Evolutionary conservation across 306 rosid genomes (phyloP).

Genomic region (Cotoneaster glaucophyllus): DNA sequence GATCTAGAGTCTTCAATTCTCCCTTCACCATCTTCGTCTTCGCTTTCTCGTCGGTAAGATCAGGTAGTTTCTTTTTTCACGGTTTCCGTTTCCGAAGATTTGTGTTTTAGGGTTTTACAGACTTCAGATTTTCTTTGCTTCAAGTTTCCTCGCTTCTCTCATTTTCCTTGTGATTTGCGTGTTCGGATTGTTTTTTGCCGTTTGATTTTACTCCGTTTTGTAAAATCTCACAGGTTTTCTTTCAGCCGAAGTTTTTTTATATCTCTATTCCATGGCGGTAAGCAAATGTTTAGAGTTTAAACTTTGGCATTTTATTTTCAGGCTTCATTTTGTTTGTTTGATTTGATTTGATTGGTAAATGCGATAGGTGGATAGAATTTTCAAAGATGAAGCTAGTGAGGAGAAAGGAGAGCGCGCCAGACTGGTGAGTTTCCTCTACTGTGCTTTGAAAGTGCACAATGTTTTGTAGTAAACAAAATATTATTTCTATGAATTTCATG

Average conservation of each 20-base stretch:
- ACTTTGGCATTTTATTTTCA: neutral
- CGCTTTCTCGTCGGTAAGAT: neutral
- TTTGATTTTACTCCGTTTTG: neutral
- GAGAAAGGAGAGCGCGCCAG: conserved; percentile 97
- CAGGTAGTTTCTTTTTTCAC: conserved; percentile 13
- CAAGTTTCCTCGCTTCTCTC: neutral
- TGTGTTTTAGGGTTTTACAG: conserved; percentile 18
- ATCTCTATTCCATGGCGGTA: conserved; percentile 49
- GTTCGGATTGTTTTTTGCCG: neutral
- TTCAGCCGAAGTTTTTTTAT: conserved; percentile 12
- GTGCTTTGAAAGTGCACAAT: neutral
- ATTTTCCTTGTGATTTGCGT: neutral
- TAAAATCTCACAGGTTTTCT: conserved; percentile 7
- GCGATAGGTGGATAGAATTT: conserved; percentile 52
- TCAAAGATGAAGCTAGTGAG: conserved; percentile 93
- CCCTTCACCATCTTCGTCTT: neutral
- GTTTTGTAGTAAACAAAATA: neutral
- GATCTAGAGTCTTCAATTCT: conserved; percentile 14
- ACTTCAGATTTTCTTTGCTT: neutral
- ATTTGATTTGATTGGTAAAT: conserved; percentile 20
- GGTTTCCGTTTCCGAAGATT: neutral
- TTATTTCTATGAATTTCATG: neutral
- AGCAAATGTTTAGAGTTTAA: conserved; percentile 14
- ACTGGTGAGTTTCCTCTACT: conserved; percentile 48
- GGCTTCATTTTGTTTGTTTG: neutral